Conservation (phyloP, 1,284 basidiomycete genomes). For the Trichosporon sp. region DNA sequence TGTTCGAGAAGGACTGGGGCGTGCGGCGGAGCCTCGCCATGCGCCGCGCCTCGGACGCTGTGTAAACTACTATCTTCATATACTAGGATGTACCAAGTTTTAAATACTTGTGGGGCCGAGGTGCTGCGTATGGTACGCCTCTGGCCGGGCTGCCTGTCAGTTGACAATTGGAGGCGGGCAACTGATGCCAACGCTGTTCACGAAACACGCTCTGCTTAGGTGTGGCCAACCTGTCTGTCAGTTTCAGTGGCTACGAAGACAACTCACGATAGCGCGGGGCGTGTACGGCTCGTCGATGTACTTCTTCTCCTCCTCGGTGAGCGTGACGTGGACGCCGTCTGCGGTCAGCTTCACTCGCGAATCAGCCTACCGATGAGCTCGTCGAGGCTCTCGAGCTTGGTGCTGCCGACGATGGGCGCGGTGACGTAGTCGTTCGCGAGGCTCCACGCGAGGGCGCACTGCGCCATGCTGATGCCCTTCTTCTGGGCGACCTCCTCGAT, state of each 20-base stretch:
- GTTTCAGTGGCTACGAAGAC: not conserved
- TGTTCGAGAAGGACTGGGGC: slow-evolving; percentile 53
- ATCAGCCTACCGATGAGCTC: slow-evolving; percentile 37
- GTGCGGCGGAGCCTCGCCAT: slow-evolving; percentile 47
- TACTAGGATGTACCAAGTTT: not conserved
- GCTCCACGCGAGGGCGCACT: slow-evolving; percentile 58
- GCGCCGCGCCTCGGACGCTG: slow-evolving; percentile 14
- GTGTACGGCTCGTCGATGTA: slow-evolving; percentile 54
- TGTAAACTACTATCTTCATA: not conserved
- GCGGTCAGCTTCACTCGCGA: not conserved
- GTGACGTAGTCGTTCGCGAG: slow-evolving; percentile 40
- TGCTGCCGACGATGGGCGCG: slow-evolving; percentile 45
- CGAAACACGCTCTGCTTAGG: not conserved
- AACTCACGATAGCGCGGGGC: slow-evolving; percentile 17
- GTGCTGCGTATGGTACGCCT: not conserved
- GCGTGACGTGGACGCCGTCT: slow-evolving; percentile 27
- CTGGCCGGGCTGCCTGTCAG: not conserved
- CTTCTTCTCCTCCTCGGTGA: slow-evolving; percentile 57
- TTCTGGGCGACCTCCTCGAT: slow-evolving; percentile 58
- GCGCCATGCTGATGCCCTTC: slow-evolving; percentile 57
- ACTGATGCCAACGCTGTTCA: not conserved
- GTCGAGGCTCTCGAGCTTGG: slow-evolving; percentile 34
- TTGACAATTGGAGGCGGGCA: too few species aligned
- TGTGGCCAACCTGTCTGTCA: slow-evolving; percentile 5
- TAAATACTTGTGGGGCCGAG: not conserved